phyloP scores from a whole-genome alignment of 208 protist species.

The Leptomonas pyrrhocoris region DNA sequence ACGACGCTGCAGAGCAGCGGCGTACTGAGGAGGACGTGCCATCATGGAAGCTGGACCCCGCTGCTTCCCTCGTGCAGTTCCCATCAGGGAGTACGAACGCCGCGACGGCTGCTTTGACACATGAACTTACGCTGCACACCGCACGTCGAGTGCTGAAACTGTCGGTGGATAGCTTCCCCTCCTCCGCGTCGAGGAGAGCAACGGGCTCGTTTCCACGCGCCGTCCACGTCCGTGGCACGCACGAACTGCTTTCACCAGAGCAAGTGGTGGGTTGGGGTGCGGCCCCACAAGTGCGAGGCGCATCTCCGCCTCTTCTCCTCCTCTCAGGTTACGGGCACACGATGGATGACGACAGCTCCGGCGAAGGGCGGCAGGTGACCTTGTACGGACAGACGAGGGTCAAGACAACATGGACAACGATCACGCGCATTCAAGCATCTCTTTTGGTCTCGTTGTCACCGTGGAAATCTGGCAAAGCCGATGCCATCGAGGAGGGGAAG shows the following conservation, averaged over 20 bases:
- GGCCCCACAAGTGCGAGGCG: neutral
- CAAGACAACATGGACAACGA: conserved; percentile 1
- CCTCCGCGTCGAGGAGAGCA: neutral
- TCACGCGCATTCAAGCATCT: conserved; percentile 6
- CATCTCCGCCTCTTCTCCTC: conserved; percentile 3
- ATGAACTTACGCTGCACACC: conserved; percentile 12
- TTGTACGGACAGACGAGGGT: conserved; percentile 10
- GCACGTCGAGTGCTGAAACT: conserved; percentile 8
- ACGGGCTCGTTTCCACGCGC: neutral
- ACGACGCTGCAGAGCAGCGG: neutral
- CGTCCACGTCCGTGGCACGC: conserved; percentile 12
- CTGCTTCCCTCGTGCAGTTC: neutral
- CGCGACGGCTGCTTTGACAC: neutral
- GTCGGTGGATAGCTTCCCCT: neutral
- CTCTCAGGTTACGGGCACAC: conserved; percentile 4
- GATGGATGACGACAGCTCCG: neutral
- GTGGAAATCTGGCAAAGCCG: neutral
- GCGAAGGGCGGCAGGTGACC: neutral
- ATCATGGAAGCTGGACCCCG: neutral
- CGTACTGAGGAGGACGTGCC: neutral
- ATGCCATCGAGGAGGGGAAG: neutral
- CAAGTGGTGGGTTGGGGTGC: conserved; percentile 6
- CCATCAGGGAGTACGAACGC: too few species aligned
- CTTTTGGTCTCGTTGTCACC: conserved; percentile 3
- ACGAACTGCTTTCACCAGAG: neutral